phyloP scores from a whole-genome alignment of 2,329 filamentous ascomycete species.

The Monosporascus cannonballus region DNA sequence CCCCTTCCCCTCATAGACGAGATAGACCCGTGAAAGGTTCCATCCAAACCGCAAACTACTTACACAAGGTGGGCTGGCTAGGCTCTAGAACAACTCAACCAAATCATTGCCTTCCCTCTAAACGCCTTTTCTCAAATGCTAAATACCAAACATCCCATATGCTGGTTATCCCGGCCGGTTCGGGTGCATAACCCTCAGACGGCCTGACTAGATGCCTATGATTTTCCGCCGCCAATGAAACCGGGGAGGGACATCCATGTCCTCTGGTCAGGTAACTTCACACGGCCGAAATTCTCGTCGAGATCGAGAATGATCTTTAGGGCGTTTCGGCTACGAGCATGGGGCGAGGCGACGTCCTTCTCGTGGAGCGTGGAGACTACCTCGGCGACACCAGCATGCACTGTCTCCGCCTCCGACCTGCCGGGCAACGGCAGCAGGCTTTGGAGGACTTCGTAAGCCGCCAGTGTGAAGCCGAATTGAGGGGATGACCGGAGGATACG shows the following conservation, averaged over 20 bases:
- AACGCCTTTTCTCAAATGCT: background rate
- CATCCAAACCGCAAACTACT: background rate
- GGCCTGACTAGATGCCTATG: background rate
- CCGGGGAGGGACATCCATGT: slow-evolving; percentile 48
- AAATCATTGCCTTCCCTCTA: background rate
- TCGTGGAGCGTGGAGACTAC: slow-evolving; percentile 58
- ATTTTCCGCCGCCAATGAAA: slow-evolving; percentile 34
- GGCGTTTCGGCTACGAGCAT: slow-evolving; percentile 71
- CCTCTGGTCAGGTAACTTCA: slow-evolving; percentile 52
- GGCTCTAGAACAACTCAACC: background rate
- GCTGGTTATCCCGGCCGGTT: background rate
- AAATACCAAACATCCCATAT: too few relatives aligned
- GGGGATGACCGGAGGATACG: slow-evolving; percentile 92
- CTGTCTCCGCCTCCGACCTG: slow-evolving; percentile 40
- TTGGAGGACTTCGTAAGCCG: slow-evolving; percentile 89
- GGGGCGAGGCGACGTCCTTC: slow-evolving; percentile 49
- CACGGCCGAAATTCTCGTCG: slow-evolving; percentile 84
- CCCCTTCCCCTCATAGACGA: background rate
- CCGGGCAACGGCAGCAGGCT: slow-evolving; percentile 74
- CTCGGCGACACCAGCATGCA: slow-evolving; percentile 55
- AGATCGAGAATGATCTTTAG: slow-evolving; percentile 93
- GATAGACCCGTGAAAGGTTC: background rate
- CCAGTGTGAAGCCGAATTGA: slow-evolving; percentile 96
- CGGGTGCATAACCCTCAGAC: background rate
- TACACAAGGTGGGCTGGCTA: background rate